These are phyloP conservation scores for Spergularia bocconei DNA, from an alignment of 148 eudicot genomes.

Conservation along the genomic window DNA sequence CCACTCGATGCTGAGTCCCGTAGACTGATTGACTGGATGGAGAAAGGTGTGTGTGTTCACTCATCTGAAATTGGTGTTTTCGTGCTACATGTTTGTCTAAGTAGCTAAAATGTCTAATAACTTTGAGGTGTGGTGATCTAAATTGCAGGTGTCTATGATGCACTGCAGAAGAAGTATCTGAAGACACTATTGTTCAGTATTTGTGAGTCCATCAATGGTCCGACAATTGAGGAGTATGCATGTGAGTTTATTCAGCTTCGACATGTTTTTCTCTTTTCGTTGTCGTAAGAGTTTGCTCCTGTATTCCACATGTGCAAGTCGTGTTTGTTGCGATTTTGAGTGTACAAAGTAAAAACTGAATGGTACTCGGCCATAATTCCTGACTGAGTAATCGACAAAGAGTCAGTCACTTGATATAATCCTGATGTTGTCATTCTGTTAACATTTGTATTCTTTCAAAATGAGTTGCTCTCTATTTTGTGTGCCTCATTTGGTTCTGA, in stretches of 20 bases:
- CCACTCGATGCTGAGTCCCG: slow-evolving; percentile 88
- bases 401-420: too few relatives aligned
- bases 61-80: background rate
- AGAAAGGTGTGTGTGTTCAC: slow-evolving; percentile 59
- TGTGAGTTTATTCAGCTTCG: slow-evolving; percentile 38
- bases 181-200: slow-evolving; percentile 76
- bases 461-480: background rate
- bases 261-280: too few relatives aligned
- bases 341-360: background rate
- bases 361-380: background rate
- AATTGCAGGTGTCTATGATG: slow-evolving; percentile 90
- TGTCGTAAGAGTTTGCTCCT: background rate
- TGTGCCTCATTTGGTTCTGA: background rate
- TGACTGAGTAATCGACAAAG: too few relatives aligned
- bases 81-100: background rate
- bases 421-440: background rate
- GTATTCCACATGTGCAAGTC: background rate
- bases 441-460: background rate
- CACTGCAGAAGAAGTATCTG: slow-evolving; percentile 85
- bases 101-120: background rate
- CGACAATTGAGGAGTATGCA: slow-evolving; percentile 90
- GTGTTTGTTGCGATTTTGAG: background rate
- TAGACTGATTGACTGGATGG: slow-evolving; percentile 97
- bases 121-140: background rate
- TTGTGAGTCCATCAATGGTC: slow-evolving; percentile 71